Evolutionary conservation across 2,329 filamentous ascomycete species (phyloP).

Genomic region (Fusarium marasasianum): DNA sequence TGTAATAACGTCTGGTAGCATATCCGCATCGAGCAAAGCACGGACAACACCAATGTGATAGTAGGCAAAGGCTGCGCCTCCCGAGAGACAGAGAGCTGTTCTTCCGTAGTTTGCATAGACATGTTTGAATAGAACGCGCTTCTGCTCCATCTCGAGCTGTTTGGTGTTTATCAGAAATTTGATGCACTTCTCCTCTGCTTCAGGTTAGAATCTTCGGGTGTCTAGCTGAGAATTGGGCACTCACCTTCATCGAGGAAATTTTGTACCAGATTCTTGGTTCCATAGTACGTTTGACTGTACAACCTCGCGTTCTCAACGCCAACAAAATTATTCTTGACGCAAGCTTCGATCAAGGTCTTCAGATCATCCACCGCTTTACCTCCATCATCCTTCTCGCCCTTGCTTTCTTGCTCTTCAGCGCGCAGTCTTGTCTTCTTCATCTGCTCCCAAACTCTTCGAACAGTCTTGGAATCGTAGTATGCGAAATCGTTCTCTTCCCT

Average conservation of each 20-base stretch:
- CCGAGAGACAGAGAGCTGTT: slow-evolving; percentile 91
- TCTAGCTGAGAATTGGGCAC: slow-evolving; percentile 16
- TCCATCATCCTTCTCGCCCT: slow-evolving; percentile 49
- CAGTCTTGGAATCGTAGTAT: slow-evolving; percentile 89
- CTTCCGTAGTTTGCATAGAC: slow-evolving; percentile 90
- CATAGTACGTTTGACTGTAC: slow-evolving; percentile 98
- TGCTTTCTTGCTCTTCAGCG: slow-evolving; percentile 63
- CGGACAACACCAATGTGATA: slow-evolving; percentile 96
- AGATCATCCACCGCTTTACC: slow-evolving; percentile 76
- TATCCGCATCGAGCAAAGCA: slow-evolving; percentile 84
- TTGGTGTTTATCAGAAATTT: slow-evolving; percentile 74
- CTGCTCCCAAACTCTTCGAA: slow-evolving; percentile 80
- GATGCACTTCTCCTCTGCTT: slow-evolving; percentile 71
- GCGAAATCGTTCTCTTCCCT: slow-evolving; percentile 80
- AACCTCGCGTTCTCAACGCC: slow-evolving; percentile 92
- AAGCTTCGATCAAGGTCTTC: slow-evolving; percentile 81
- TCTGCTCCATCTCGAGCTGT: slow-evolving; percentile 75
- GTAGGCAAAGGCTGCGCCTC: slow-evolving; percentile 93
- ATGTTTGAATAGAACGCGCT: slow-evolving; percentile 85
- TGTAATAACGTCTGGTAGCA: slow-evolving; percentile 93
- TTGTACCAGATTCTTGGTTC: slow-evolving; percentile 95
- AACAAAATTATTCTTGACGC: slow-evolving; percentile 97
- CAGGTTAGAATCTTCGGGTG: slow-evolving; percentile 14
- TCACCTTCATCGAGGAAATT: slow-evolving; percentile 85
- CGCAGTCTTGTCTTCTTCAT: slow-evolving; percentile 71